Evolutionary conservation across 2,329 filamentous ascomycete species (phyloP).

Genomic region (Calonectria pseudoreteaudii): DNA sequence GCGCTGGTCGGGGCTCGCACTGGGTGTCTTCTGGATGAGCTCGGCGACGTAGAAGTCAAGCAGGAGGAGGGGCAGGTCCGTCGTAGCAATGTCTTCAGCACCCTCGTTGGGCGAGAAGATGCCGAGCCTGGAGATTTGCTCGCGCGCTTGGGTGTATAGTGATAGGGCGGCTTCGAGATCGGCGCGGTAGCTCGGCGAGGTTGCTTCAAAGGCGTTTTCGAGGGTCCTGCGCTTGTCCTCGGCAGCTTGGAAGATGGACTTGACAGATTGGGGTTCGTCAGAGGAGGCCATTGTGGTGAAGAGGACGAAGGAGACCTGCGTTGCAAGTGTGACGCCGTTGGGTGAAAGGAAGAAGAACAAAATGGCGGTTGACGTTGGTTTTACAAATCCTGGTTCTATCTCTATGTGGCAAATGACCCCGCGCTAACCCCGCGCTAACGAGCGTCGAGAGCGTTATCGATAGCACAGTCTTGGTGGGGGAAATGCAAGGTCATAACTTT

Average conservation of each 20-base stretch:
- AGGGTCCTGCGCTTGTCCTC: slow-evolving; percentile 67
- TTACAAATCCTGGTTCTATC: slow-evolving; percentile 35
- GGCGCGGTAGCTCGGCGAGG: slow-evolving; percentile 73
- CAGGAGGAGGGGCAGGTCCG: slow-evolving; percentile 87
- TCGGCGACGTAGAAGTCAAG: slow-evolving; percentile 85
- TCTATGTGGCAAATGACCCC: slow-evolving; percentile 30
- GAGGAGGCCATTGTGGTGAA: slow-evolving; percentile 46
- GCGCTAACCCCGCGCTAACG: slow-evolving; percentile 39
- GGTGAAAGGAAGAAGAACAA: not conserved
- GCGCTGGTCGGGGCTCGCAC: slow-evolving; percentile 65
- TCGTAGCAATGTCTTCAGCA: slow-evolving; percentile 86
- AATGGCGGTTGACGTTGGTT: slow-evolving; percentile 18
- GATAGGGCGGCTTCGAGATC: slow-evolving; percentile 75
- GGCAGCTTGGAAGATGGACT: slow-evolving; percentile 61
- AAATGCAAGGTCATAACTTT: not conserved
- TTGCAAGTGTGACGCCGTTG: not conserved
- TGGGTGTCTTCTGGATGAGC: slow-evolving; percentile 76
- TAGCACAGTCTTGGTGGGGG: slow-evolving; percentile 24
- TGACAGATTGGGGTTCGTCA: slow-evolving; percentile 62
- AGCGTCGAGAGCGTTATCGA: slow-evolving; percentile 34
- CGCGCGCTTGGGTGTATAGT: slow-evolving; percentile 79
- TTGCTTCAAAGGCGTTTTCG: slow-evolving; percentile 73
- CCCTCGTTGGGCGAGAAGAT: slow-evolving; percentile 93
- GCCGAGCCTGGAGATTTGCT: slow-evolving; percentile 76
- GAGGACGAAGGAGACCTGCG: not conserved